Conservation (phyloP, 371 early-diverging fungal species). For the Pancytospora epiphaga region DNA sequence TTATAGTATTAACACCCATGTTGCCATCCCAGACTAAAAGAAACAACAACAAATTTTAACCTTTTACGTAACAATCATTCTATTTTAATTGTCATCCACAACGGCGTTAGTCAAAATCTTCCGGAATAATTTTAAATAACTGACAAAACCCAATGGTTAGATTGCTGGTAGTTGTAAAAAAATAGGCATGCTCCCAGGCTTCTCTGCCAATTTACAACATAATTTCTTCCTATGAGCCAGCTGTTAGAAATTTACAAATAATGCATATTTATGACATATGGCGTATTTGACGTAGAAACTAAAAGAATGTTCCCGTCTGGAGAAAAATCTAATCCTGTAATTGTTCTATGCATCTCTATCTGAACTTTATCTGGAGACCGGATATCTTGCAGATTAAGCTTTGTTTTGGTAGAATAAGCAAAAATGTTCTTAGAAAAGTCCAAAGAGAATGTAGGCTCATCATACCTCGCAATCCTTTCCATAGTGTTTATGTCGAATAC, state of each 20-base stretch:
- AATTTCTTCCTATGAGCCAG: too few species aligned
- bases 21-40: too few species aligned
- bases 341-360: not conserved
- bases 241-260: conserved; percentile 16
- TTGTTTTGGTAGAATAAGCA: not conserved
- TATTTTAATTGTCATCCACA: too few species aligned
- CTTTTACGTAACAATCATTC: too few species aligned
- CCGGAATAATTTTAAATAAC: too few species aligned
- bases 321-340: not conserved
- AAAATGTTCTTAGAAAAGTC: not conserved
- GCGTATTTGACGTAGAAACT: not conserved
- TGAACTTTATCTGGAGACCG: not conserved
- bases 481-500: not conserved
- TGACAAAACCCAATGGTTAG: too few species aligned
- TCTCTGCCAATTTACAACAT: too few species aligned
- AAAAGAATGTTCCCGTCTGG: conserved; percentile 1
- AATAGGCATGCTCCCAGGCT: too few species aligned
- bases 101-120: too few species aligned
- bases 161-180: too few species aligned
- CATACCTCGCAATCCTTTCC: not conserved
- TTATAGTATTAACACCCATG: too few species aligned
- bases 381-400: conserved; percentile 1
- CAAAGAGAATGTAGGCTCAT: not conserved
- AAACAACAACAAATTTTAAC: too few species aligned
- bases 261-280: conserved; percentile 1